Conservation (phyloP, 228 moss, liverwort and hornwort genomes). For the Sphagnum magellanicum region DNA sequence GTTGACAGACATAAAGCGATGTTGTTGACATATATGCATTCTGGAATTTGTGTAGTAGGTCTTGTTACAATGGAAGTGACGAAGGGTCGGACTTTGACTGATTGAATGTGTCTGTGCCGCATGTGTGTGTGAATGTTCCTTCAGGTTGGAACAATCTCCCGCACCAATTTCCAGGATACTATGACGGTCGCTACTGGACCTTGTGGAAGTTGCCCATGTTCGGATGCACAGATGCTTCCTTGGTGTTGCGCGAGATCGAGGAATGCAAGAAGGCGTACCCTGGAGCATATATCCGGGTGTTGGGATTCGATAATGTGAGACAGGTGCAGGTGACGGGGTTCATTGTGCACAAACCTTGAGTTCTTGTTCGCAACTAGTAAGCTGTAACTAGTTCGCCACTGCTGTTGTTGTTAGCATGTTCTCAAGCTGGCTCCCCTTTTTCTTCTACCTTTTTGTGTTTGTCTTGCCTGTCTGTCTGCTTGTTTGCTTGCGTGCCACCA, state of each 20-base stretch:
- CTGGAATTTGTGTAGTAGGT: background rate
- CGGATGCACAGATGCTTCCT: constrained; percentile 22
- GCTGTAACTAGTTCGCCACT: no score
- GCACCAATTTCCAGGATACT: constrained; percentile 15
- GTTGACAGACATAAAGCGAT: background rate
- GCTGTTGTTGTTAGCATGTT: no score
- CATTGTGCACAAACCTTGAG: constrained; percentile 22
- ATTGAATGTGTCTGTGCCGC: no score
- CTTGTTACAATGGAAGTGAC: background rate
- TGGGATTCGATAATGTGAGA: constrained; percentile 38
- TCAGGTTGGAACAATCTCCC: constrained; percentile 6
- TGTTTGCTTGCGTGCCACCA: no score
- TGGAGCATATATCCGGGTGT: constrained; percentile 19
- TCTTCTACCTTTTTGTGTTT: no score
- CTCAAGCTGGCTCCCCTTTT: no score
- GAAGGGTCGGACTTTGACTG: background rate
- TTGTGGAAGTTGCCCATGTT: constrained; percentile 66
- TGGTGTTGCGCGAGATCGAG: constrained; percentile 28
- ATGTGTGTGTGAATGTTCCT: background rate
- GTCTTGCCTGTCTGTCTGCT: no score
- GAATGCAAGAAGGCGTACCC: constrained; percentile 29
- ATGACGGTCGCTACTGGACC: constrained; percentile 51
- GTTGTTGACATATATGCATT: background rate
- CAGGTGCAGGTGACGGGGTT: constrained; percentile 41
- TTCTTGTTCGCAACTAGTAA: no score